Evolutionary conservation across 2,329 filamentous ascomycete genomes (phyloP).

Genomic region (Penicillium decumbens): DNA sequence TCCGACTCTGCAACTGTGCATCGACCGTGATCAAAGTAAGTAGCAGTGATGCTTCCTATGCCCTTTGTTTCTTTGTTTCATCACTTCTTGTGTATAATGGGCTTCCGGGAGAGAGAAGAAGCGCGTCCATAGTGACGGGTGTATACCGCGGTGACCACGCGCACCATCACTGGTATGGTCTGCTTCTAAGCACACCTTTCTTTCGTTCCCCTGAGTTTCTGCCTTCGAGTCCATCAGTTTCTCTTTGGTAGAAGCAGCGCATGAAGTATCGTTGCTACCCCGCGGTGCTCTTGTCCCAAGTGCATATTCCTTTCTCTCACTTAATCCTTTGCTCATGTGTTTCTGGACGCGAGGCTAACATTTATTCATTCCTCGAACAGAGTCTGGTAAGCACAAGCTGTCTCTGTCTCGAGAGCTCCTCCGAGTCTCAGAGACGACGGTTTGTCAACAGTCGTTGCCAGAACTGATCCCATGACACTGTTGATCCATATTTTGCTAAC

Average conservation of each 20-base stretch:
- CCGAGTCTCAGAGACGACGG: not conserved
- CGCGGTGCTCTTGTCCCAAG: not conserved
- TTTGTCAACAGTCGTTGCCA: too few relatives aligned
- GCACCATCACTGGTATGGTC: not conserved
- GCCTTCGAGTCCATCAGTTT: not conserved
- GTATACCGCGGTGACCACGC: not conserved
- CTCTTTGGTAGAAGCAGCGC: not conserved
- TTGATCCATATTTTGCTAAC: not conserved
- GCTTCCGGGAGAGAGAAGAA: not conserved
- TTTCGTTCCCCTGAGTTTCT: not conserved
- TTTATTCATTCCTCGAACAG: not conserved
- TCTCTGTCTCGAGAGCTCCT: too few relatives aligned
- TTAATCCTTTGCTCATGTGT: not conserved
- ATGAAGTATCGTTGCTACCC: not conserved
- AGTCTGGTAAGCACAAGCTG: not conserved
- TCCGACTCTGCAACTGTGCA: too few relatives aligned
- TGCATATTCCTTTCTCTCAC: not conserved
- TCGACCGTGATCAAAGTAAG: not conserved
- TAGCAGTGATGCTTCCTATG: not conserved
- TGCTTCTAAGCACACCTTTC: not conserved
- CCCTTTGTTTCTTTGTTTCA: not conserved
- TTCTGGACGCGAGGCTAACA: not conserved
- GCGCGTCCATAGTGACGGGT: not conserved
- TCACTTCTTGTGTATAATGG: not conserved
- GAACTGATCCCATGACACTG: not conserved